phyloP scores from a whole-genome alignment of 768 basidiomycete genomes.

The Suillus luteus region DNA sequence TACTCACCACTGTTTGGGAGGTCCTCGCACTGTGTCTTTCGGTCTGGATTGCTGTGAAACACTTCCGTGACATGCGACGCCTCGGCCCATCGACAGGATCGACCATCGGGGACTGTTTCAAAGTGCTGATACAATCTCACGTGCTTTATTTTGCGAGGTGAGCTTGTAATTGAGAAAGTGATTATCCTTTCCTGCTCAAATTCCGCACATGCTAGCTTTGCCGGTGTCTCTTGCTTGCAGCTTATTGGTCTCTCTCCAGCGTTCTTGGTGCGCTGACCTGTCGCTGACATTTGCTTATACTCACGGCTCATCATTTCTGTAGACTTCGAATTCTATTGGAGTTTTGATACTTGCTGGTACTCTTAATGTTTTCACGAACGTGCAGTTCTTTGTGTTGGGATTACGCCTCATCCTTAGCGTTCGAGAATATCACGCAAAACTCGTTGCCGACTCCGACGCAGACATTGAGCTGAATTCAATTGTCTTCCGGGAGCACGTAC shows the following conservation, averaged over 20 bases:
- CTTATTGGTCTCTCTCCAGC: neutral
- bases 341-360: too few species aligned
- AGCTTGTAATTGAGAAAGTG: neutral
- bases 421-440: neutral
- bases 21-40: too few species aligned
- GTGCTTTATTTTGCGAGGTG: neutral
- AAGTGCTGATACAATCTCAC: too few species aligned
- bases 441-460: neutral
- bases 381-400: neutral
- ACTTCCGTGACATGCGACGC: too few species aligned
- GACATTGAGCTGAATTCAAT: too few species aligned
- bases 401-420: too few species aligned
- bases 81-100: too few species aligned
- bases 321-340: neutral
- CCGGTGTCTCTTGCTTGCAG: neutral
- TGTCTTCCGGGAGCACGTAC: too few species aligned
- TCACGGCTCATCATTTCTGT: neutral
- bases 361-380: neutral
- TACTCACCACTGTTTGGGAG: too few species aligned
- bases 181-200: neutral
- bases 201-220: neutral
- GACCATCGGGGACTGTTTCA: too few species aligned
- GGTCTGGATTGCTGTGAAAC: too few species aligned
- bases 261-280: neutral
- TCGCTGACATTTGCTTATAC: neutral